Base-by-base conservation (phyloP, 257 asterid species). In the Apocynum venetum region DNA sequence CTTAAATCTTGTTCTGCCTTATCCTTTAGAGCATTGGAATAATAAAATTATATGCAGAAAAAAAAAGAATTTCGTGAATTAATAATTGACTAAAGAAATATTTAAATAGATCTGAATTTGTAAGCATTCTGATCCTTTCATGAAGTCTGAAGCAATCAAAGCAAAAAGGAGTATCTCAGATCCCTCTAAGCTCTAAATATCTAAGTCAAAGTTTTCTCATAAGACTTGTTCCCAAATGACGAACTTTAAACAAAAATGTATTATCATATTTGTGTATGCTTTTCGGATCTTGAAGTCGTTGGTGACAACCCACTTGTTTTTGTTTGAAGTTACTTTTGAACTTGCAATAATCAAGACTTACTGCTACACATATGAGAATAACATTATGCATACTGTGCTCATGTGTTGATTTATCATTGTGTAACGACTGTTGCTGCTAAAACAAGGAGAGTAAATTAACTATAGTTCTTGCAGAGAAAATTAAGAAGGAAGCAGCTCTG, bases 11-110 rank as follows among this genome's bases (percentile, higher is more conserved):
- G 78, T 68, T 77, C 76, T 73, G 57, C 84, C 89, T 86, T 85
- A 85, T 86, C 88, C 89, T 73, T 72, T 80, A 73, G 10, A 70
- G 77, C 82, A 76, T 83, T 59, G 85, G 81, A 51, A 64, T 25
- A 55, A 79, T 82, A 43, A 79, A 77, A 81, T 31, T 74, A 79
- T 47, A 31, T 36, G 51, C 3, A 6, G 17, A 53, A 17, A 59
- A 57, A 41, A 61, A 71, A 53, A n/a, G 19, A 12, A 53, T 76
- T 69, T 53, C 20, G n/a, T 47, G 19, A 63, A 41, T 73, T 36
- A 67, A 82, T 70, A 52, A 73, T 47, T 14, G 65, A 52, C 60
- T 75, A 73, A 78, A 71, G 14, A 78, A 87, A 65, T 77, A 35
- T 19, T 73, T 25, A 25, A 76, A 17, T 68, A 74, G 84, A 86